Percentiles rank a stretch among this genome's conserved stretches.
Evolutionary conservation across 352 stramenopile species (phyloP).

Genomic region (Thalassiosira sp.): DNA sequence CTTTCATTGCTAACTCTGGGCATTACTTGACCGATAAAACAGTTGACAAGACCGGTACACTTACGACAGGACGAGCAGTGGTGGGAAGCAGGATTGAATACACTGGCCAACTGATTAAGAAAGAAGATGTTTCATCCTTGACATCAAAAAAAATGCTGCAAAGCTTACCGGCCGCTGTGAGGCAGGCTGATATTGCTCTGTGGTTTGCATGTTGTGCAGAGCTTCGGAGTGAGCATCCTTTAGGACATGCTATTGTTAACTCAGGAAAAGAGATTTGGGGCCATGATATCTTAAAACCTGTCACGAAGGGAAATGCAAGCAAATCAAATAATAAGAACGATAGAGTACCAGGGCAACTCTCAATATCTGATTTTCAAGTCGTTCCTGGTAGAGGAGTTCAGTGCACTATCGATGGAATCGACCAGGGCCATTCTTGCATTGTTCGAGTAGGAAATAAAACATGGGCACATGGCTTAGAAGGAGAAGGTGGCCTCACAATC

Average conservation of each 20-base stretch:
- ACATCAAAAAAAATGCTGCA: slow-evolving; percentile 48
- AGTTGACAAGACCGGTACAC: slow-evolving; percentile 98
- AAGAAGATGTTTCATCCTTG: slow-evolving; percentile 14
- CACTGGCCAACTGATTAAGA: slow-evolving; percentile 6
- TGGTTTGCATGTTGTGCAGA: slow-evolving; percentile 92
- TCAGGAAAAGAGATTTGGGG: slow-evolving; percentile 87
- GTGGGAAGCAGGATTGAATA: slow-evolving; percentile 60
- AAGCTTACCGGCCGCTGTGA: slow-evolving; percentile 31
- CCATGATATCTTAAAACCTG: slow-evolving; percentile 45
- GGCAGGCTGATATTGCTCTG: slow-evolving; percentile 42
- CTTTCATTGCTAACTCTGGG: background rate
- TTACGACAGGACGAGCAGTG: slow-evolving; percentile 91
- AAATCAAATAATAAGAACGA: background rate
- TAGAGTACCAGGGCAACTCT: slow-evolving; percentile 1
- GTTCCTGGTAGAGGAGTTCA: slow-evolving; percentile 65
- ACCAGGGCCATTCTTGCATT: slow-evolving; percentile 23
- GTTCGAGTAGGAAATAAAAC: slow-evolving; percentile 57
- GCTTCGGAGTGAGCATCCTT: slow-evolving; percentile 91
- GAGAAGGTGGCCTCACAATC: background rate
- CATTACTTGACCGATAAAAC: background rate
- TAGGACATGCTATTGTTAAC: slow-evolving; percentile 93
- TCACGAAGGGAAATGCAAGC: slow-evolving; percentile 2
- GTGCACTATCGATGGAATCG: slow-evolving; percentile 39
- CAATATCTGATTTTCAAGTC: slow-evolving; percentile 53
- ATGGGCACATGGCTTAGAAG: slow-evolving; percentile 36